Percentiles rank a stretch among this genome's conserved stretches.
phyloP scores from a whole-genome alignment of 495 filamentous ascomycete species.

The Cenococcum geophilum region DNA sequence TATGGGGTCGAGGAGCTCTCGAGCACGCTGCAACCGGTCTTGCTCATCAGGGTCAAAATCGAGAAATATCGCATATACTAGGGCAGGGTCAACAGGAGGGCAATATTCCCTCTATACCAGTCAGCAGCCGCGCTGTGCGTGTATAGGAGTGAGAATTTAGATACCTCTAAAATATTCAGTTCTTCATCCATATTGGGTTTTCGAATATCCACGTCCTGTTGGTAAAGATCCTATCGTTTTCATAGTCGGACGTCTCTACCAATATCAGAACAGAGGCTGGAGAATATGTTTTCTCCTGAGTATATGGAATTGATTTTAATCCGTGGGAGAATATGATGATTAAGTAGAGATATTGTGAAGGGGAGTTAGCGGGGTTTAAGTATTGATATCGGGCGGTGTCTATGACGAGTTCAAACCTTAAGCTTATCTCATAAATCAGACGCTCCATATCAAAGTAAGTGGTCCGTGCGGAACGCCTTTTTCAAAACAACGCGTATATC shows the following conservation, averaged over 20 bases:
- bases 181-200: slow-evolving; percentile 23
- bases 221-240: not conserved
- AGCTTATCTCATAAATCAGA: too few relatives aligned
- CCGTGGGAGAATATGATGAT: too few relatives aligned
- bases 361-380: too few relatives aligned
- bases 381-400: too few relatives aligned
- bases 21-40: slow-evolving; percentile 47
- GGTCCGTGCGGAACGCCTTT: too few relatives aligned
- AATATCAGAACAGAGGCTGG: not conserved
- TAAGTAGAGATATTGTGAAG: too few relatives aligned
- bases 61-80: slow-evolving; percentile 57
- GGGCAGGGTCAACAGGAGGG: slow-evolving; percentile 56
- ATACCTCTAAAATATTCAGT: slow-evolving; percentile 19
- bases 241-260: not conserved
- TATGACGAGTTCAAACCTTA: too few relatives aligned
- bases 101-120: slow-evolving; percentile 47
- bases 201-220: not conserved
- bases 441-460: too few relatives aligned
- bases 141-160: not conserved
- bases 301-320: not conserved
- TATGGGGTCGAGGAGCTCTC: slow-evolving; percentile 51
- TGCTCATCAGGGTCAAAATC: slow-evolving; percentile 56
- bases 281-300: not conserved
- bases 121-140: not conserved
- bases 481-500: too few relatives aligned